Evolutionary conservation across 139 green algal species (phyloP).

Genomic region (Nannochloris sp.): DNA sequence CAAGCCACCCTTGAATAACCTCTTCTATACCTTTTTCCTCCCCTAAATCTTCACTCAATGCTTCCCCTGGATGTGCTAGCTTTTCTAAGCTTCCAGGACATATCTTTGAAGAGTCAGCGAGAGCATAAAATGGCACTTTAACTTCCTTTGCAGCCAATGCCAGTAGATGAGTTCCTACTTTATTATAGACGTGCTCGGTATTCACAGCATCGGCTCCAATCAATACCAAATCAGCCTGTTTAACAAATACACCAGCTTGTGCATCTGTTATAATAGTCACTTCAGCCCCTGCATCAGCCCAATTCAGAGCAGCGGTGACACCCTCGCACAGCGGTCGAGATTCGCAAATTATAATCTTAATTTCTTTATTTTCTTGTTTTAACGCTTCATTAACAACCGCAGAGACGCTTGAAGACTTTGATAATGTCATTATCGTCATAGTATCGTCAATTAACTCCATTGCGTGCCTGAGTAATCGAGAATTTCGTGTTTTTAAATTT

Average conservation of each 20-base stretch:
- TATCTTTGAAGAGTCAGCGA: conserved; percentile 7
- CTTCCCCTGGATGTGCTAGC: not conserved
- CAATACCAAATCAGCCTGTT: conserved; percentile 25
- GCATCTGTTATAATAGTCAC: conserved; percentile 40
- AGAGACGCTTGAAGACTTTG: not conserved
- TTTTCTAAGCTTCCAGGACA: not conserved
- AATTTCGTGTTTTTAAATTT: not conserved
- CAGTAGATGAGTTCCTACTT: conserved; percentile 33
- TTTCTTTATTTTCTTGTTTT: not conserved
- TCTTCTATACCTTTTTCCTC: not conserved
- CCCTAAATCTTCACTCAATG: not conserved
- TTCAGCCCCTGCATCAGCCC: conserved; percentile 17
- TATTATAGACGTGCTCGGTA: conserved; percentile 25
- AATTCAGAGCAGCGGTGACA: conserved; percentile 7
- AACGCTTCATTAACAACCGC: not conserved
- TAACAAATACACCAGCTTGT: conserved; percentile 27
- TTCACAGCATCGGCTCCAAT: conserved; percentile 36
- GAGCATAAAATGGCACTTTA: conserved; percentile 26
- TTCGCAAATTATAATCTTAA: conserved; percentile 30
- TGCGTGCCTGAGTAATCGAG: not conserved
- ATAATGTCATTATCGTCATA: conserved; percentile 8
- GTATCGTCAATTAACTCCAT: conserved; percentile 5
- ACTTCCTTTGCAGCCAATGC: conserved; percentile 22
- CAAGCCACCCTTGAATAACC: not conserved
- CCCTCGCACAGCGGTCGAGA: conserved; percentile 36